These are phyloP conservation scores for Neurospora africana DNA, from an alignment of 495 filamentous ascomycete genomes.

Conservation along the genomic window DNA sequence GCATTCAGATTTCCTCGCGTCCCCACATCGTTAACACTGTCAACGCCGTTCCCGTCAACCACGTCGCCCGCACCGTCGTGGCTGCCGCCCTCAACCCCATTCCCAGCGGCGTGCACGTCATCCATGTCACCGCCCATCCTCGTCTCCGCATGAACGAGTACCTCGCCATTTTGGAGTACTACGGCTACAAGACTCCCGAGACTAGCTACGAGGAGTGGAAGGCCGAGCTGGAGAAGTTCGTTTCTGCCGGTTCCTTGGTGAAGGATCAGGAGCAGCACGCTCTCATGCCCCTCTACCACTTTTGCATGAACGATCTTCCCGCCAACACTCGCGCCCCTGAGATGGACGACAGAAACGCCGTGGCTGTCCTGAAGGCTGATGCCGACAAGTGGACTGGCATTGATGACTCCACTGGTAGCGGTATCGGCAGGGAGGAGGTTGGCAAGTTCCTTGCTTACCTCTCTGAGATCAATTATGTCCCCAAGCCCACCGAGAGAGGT, in stretches of 20 bases:
- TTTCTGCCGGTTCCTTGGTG: slow-evolving; percentile 38
- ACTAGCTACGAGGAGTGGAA: slow-evolving; percentile 52
- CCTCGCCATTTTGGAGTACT: slow-evolving; percentile 56
- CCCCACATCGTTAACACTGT: slow-evolving; percentile 80
- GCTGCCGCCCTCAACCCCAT: slow-evolving; percentile 56
- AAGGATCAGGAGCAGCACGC: slow-evolving; percentile 56
- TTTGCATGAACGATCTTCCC: slow-evolving; percentile 70
- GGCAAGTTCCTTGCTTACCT: slow-evolving; percentile 68
- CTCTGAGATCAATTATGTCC: slow-evolving; percentile 59
- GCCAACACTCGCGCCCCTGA: slow-evolving; percentile 68
- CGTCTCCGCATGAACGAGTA: slow-evolving; percentile 71
- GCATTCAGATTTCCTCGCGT: slow-evolving; percentile 61
- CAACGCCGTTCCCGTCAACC: slow-evolving; percentile 82
- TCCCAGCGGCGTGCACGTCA: slow-evolving; percentile 47
- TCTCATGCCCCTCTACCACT: slow-evolving; percentile 80
- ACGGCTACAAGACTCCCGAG: slow-evolving; percentile 66
- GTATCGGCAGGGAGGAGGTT: slow-evolving; percentile 56
- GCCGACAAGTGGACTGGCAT: slow-evolving; percentile 48
- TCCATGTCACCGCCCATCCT: slow-evolving; percentile 61
- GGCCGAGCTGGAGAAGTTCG: slow-evolving; percentile 49
- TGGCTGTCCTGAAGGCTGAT: slow-evolving; percentile 50
- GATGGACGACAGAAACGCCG: slow-evolving; percentile 67
- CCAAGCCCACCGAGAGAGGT: slow-evolving; percentile 37
- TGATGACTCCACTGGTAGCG: slow-evolving; percentile 51
- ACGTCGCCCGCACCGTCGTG: slow-evolving; percentile 70